Evolutionary conservation across 495 filamentous ascomycete species (phyloP), one percentile per base, ranked within the genome.

Genomic region (Penicillium lividum): DNA sequence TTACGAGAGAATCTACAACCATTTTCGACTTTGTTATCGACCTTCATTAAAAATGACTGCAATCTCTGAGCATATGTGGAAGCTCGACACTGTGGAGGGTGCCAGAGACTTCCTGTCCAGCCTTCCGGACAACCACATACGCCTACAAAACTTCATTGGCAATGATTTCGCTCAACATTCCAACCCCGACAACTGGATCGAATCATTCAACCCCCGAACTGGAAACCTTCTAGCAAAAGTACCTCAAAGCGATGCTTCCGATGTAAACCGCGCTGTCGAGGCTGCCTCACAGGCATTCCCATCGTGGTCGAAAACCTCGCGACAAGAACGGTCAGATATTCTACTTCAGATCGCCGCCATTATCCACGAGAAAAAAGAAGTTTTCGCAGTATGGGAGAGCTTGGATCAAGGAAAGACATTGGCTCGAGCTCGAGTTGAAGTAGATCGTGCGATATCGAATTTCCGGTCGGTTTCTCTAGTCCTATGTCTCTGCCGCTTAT

Each of bases 401-500:
- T 51, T 64, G 30, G 61, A 64, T 18, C 63, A 65, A 16, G 63
- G 63, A 15, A 65, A 62, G 36, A 58, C 59, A 0, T 34, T 65
- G 6, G 43, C 59, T 29, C 51, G 63, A 18, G 63, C 63, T 8
- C 30, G 59, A n/a, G 52, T 65, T 1, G 63, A 65, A 51, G 51
- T 65, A 15, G 63, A 65, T 16, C 59, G 63, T 22, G 63, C 63
- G 3, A 57, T 65, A 10, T 56, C 59, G 22, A 65, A 65, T 34
- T 65, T 65, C 48, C 56, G 59, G 59, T 64, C 8, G 30, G 57
- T 48, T 1, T 38, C 18, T 25, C 9, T 2, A 22, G 2, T 22
- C 22, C 7, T 13, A 16, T 2, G 7, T 11, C 6, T 25, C 30
- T n/a, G 13, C 18, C 13, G 9, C 47, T 33, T 7, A 25, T 52